Evolutionary conservation across 2,329 filamentous ascomycete species (phyloP).

Genomic region (Pseudonectria buxi): DNA sequence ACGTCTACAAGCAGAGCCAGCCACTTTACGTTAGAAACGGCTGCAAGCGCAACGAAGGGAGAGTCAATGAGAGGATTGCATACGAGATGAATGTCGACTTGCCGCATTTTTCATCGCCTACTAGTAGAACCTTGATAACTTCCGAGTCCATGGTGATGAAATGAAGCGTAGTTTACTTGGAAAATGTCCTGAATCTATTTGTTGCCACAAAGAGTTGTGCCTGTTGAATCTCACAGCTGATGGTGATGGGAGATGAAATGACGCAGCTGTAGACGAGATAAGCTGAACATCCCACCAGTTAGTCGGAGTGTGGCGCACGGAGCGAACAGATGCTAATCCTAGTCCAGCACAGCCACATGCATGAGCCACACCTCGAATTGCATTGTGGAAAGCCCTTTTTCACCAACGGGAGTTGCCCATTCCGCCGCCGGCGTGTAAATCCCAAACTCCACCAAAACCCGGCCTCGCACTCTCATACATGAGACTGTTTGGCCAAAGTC

Average conservation of each 20-base stretch:
- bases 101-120: slow-evolving; percentile 54
- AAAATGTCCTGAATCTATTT: too few species aligned
- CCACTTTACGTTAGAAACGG: slow-evolving; percentile 6
- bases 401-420: slow-evolving; percentile 11
- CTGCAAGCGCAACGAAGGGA: background rate
- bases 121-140: slow-evolving; percentile 46
- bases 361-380: slow-evolving; percentile 14
- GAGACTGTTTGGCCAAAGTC: slow-evolving; percentile 17
- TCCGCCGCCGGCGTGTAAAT: slow-evolving; percentile 18
- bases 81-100: slow-evolving; percentile 58
- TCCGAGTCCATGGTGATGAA: slow-evolving; percentile 36
- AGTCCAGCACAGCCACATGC: slow-evolving; percentile 8
- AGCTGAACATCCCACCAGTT: too few species aligned
- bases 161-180: too few species aligned
- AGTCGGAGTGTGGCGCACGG: too few species aligned
- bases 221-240: too few species aligned
- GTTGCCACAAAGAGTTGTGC: too few species aligned
- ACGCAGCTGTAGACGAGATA: too few species aligned
- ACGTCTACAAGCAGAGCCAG: slow-evolving; percentile 32
- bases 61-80: slow-evolving; percentile 23
- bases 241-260: too few species aligned
- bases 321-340: too few species aligned
- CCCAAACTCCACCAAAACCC: slow-evolving; percentile 16
- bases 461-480: slow-evolving; percentile 15
- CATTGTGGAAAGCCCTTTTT: slow-evolving; percentile 17